phyloP scores from a whole-genome alignment of 2,329 filamentous ascomycete genomes.

The Trichophyton mentagrophytes region DNA sequence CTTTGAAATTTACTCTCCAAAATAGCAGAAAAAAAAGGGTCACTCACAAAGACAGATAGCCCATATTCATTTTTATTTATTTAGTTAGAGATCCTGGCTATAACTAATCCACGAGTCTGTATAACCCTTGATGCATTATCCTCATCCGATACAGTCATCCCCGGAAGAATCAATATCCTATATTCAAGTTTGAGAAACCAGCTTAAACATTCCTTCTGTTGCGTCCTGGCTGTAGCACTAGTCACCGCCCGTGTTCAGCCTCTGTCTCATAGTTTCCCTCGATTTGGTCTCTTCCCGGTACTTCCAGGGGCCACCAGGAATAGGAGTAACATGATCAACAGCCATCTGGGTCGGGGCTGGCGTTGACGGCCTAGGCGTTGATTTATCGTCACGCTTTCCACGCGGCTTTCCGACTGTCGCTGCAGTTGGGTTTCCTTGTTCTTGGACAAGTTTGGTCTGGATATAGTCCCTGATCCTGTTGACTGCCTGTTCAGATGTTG shows the following conservation, averaged over 20 bases:
- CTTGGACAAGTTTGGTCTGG: neutral
- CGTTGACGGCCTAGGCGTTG: neutral
- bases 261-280: neutral
- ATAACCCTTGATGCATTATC: too few species aligned
- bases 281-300: neutral
- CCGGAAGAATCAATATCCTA: too few species aligned
- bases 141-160: too few species aligned
- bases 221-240: too few species aligned
- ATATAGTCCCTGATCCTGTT: neutral
- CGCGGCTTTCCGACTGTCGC: neutral
- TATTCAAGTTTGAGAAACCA: too few species aligned
- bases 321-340: neutral
- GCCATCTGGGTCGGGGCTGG: neutral
- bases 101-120: too few species aligned
- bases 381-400: neutral
- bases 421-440: neutral
- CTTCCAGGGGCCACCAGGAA: neutral
- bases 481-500: neutral
- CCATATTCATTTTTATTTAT: neutral
- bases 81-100: too few species aligned
- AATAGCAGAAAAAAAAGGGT: neutral
- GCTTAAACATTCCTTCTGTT: too few species aligned
- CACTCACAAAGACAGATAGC: neutral
- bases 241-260: neutral
- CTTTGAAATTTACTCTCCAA: slow-evolving; percentile 21